Evolutionary conservation across 495 filamentous ascomycete species (phyloP).

Genomic region (Aspergillus conjunctus): DNA sequence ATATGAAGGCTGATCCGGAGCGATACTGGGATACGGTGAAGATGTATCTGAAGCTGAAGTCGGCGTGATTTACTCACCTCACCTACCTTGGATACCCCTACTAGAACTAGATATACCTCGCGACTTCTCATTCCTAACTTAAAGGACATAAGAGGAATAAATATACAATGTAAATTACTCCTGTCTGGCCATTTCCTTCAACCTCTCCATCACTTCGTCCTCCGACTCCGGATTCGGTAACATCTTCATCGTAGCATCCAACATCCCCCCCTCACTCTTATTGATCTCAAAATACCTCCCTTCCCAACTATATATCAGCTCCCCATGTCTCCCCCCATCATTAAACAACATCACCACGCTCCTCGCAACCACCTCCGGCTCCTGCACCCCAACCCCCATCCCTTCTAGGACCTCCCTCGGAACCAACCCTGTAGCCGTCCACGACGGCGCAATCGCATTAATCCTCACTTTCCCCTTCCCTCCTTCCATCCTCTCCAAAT

Average conservation of each 20-base stretch:
- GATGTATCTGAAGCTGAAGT: constrained; percentile 13
- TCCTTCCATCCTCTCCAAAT: constrained; percentile 16
- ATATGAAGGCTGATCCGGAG: constrained; percentile 45
- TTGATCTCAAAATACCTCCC: constrained; percentile 45
- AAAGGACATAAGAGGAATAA: background rate
- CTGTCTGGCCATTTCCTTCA: constrained; percentile 3
- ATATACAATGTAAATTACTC: background rate
- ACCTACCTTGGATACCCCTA: background rate
- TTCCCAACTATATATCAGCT: constrained; percentile 43
- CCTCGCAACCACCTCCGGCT: constrained; percentile 38
- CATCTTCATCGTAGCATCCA: constrained; percentile 20
- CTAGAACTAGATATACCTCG: background rate
- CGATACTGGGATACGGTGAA: constrained; percentile 48
- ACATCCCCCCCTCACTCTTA: constrained; percentile 31
- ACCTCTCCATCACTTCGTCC: constrained; percentile 20
- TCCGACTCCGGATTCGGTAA: constrained; percentile 22
- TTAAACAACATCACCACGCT: constrained; percentile 41
- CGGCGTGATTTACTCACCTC: background rate
- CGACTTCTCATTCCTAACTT: background rate
- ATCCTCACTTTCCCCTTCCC: constrained; percentile 33
- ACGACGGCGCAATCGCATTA: constrained; percentile 47
- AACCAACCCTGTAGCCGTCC: constrained; percentile 44
- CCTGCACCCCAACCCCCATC: constrained; percentile 32
- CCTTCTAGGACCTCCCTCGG: constrained; percentile 24
- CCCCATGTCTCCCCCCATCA: constrained; percentile 36